phyloP scores from a whole-genome alignment of 148 eudicot species.

The Cornus suecica region DNA sequence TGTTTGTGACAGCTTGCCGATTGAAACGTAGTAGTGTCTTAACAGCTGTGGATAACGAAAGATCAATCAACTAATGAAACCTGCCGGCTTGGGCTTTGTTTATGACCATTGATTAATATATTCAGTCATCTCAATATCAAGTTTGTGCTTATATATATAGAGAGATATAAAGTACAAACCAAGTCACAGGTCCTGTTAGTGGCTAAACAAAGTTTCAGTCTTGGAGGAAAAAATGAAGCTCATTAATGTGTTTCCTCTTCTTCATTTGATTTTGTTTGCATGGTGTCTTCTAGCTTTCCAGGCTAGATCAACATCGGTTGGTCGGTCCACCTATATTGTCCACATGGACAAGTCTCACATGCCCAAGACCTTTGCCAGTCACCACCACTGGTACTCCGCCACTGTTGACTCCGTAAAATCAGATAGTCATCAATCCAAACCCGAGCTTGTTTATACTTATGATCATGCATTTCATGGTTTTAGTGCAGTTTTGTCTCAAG shows the following conservation, averaged over 20 bases:
- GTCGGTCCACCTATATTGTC: conserved; percentile 48
- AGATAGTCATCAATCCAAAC: conserved; percentile 4
- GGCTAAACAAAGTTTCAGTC: no score
- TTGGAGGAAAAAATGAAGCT: not conserved
- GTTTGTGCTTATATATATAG: not conserved
- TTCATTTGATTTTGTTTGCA: not conserved
- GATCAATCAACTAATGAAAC: no score
- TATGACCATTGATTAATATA: no score
- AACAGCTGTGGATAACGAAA: no score
- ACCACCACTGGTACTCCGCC: conserved; percentile 65
- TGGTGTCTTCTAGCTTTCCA: conserved; percentile 1
- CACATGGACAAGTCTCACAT: conserved; percentile 63
- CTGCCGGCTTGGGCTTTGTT: no score
- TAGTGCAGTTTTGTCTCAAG: conserved; percentile 38
- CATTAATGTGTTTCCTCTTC: not conserved
- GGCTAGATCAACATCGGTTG: conserved; percentile 2
- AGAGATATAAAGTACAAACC: not conserved
- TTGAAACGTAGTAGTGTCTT: no score
- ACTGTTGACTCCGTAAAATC: conserved; percentile 35
- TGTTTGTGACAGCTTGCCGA: no score
- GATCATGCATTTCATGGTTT: conserved; percentile 57
- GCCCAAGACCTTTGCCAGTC: conserved; percentile 55
- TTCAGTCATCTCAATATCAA: not conserved
- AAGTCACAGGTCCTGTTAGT: not conserved
- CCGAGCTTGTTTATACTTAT: conserved; percentile 39